Percentiles rank a stretch among this genome's conserved stretches.
Evolutionary conservation across 2,329 filamentous ascomycete species (phyloP).

Genomic region (Trichoderma harzianum): DNA sequence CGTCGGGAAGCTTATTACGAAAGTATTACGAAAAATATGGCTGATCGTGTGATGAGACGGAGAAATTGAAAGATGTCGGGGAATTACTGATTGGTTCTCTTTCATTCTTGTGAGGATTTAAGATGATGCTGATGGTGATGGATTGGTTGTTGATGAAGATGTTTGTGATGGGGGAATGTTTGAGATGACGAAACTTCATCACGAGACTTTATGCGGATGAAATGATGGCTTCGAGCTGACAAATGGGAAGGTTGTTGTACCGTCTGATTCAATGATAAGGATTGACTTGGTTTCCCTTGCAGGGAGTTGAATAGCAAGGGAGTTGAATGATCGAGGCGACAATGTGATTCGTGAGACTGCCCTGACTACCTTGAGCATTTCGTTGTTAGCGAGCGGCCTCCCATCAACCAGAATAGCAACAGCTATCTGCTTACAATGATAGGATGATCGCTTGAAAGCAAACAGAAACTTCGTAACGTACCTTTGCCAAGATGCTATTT

Average conservation of each 20-base stretch:
- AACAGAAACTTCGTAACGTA: not conserved
- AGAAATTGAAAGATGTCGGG: not conserved
- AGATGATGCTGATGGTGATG: not conserved
- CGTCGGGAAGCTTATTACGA: not conserved
- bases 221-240: not conserved
- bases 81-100: not conserved
- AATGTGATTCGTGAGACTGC: not conserved
- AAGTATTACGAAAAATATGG: not conserved
- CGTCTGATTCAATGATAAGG: not conserved
- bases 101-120: not conserved
- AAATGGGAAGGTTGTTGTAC: not conserved
- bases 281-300: not conserved
- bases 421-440: not conserved
- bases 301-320: too few relatives aligned
- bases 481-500: not conserved
- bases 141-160: not conserved
- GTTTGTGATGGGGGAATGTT: not conserved
- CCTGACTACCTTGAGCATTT: not conserved
- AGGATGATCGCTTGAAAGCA: not conserved
- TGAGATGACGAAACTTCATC: not conserved
- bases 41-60: not conserved
- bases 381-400: not conserved
- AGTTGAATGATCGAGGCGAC: not conserved
- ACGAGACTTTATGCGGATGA: not conserved
- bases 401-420: not conserved